Evolutionary conservation across 768 basidiomycete genomes (phyloP), one percentile per base, ranked within the genome.

Genomic region (Lactarius akahatsu): DNA sequence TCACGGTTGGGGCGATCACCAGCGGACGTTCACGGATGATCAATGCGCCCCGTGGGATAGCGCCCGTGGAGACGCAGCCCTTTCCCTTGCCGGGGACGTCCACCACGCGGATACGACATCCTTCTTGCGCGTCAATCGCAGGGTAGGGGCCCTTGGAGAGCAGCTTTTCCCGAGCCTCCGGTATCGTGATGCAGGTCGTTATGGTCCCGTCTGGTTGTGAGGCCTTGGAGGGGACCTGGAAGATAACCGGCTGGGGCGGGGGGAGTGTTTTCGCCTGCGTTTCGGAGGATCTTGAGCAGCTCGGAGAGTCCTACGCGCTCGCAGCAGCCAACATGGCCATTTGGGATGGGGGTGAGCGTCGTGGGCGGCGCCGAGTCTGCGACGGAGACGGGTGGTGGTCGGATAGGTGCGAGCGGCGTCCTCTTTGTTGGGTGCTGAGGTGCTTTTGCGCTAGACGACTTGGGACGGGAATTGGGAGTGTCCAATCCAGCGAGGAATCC

Each of bases 21-120:
- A 80, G 70, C 1, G 79, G 78, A 4, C 80, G 77, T 57, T 81
- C 80, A n/a, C 67, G 70, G 15, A 79, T 66, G 56, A 81, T 76
- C 16, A 78, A 65, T 9, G 78, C 77, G 57, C 76, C 76, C 3
- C 60, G 47, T 30, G 69, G 67, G 60, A 80, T 71, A 23, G 72
- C 62, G 34, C 69, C 65, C 13, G 73, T 75, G 23, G 78, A 76
- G 68, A 79, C 72, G 36, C 78, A 69, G 4, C 77, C 79, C 13
- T 66, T 41, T 0, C 80, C 79, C 57, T 71, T 71, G 28, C 63
- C 67, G 0, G 54, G 34, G 28, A 68, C 47, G 38, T 60, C 67
- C 3, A 36, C 63, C 9, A 68, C 65, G 36, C 61, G 55, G 45
- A 62, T n/a, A 43, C 61, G 61, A 56, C 64, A 60, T 16, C 64